Base-by-base conservation (phyloP, 371 early-diverging fungal species). In the Zancudomyces culisetae region DNA sequence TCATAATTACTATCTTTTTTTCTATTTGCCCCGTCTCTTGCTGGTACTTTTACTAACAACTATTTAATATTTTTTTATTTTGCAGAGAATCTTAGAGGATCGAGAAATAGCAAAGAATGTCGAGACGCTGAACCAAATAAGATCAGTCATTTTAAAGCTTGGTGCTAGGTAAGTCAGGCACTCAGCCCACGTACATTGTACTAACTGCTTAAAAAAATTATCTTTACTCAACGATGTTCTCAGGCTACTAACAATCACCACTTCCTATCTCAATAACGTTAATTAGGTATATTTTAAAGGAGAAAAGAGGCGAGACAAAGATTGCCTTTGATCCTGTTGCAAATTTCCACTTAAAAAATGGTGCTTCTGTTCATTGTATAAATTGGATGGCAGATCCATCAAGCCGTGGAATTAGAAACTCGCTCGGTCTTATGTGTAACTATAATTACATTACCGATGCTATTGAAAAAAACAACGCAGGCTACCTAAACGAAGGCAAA, bases 271-370 rank as follows among this genome's bases (percentile, higher is more conserved):
- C n/a, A n/a, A n/a, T n/a, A n/a, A n/a, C n/a, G n/a, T n/a, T n/a
- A n/a, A 6, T 6, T 35, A 65, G 76, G 72, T 79, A 70, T 41
- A 35, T 66, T 19, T 43, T 53, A 3, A 52, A 53, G 19, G 43
- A 30, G 4, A 63, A 63, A 51, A 58, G 59, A 0, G 52, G 58
- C 29, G 30, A 22, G 21, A 26, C 42, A 29, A 28, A 27, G 18
- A 20, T 71, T 40, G 83, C 85, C 0, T 57, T 77, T 15, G 88
- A 89, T 61, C 87, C 89, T 0, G 91, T 88, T 27, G 79, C 84
- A 22, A 86, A 88, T 61, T 90, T 90, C 56, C 91, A 90, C 55
- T 60, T 89, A 43, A 77, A 87, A 24, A 90, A 90, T 60, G 91
- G 91, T 6, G 89, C 90, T 0, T 79, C 80, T 52, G 75, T 84